Evolutionary conservation across 768 basidiomycete species (phyloP), one percentile per base, ranked within the genome.

Genomic region (Pisolithus sp.): DNA sequence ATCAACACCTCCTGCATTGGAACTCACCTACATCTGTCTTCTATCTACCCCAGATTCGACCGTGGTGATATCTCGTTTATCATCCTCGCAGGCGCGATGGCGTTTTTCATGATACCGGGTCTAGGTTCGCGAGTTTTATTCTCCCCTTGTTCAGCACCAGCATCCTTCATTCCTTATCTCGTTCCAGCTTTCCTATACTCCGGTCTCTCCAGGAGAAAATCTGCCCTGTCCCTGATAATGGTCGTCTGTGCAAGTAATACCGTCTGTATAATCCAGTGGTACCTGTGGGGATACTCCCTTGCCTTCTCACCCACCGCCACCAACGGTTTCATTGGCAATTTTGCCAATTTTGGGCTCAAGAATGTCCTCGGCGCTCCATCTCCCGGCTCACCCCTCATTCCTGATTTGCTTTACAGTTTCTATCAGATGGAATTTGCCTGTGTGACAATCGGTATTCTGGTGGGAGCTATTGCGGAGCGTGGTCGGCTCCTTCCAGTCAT

Each of bases 371-470:
- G 70, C 21, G 72, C 79, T 13, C 85, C 88, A 0, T 87, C 87
- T 9, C 85, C 86, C 13, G 92, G 88, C 15, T 87, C 87, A 0
- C 82, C 85, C 37, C 76, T 89, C 37, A 81, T 94, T 51, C 93
- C 93, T 8, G 83, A 83, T 50, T 72, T 93, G 46, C 74, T 94
- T 26, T 94, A 89, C 72, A 82, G 80, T 58, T 85, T 92, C 68
- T 93, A 88, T 73, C 87, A 89, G 64, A 85, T 88, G 84, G 86
- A 88, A 68, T 91, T 89, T 62, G 86, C 83, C 18, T 86, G 84
- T 49, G 87, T 92, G 15, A 91, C 89, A 2, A 82, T 85, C 10
- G 83, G 74, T 10, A 89, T 89, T 46, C 64, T 90, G 24, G 74
- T 87, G 76, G 86, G 86, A 41, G 85, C 86, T 9, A 78, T 90